phyloP scores from a whole-genome alignment of 306 rosid genomes.

The Begonia loranthoides region DNA sequence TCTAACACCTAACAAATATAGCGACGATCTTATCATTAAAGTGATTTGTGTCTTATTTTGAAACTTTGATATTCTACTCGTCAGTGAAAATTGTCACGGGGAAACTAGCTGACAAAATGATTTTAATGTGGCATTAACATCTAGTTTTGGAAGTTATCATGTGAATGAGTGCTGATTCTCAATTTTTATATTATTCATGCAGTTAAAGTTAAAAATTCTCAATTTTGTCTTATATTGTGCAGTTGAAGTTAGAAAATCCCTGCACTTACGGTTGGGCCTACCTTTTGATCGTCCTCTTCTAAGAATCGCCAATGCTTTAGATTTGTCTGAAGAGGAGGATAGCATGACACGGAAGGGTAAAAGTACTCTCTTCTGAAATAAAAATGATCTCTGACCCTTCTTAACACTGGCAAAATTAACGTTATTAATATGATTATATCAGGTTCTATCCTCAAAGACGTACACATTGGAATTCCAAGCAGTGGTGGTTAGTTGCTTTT shows the following conservation, averaged over 20 bases:
- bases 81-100: background rate
- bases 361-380: background rate
- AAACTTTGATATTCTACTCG: background rate
- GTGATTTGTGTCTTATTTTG: background rate
- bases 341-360: slow-evolving; percentile 45
- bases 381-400: no score
- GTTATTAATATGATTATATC: slow-evolving; percentile 11
- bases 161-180: background rate
- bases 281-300: slow-evolving; percentile 86
- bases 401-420: no score
- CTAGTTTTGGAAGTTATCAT: background rate
- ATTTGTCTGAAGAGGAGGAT: slow-evolving; percentile 34
- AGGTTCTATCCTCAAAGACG: slow-evolving; percentile 71
- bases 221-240: slow-evolving; percentile 18
- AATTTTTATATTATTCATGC: background rate
- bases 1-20: no score
- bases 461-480: slow-evolving; percentile 74
- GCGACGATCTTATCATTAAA: background rate
- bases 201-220: background rate
- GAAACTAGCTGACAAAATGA: background rate
- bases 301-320: slow-evolving; percentile 73
- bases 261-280: slow-evolving; percentile 75
- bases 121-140: no score
- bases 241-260: slow-evolving; percentile 81
- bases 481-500: slow-evolving; percentile 60